Conservation (phyloP, 2,329 filamentous ascomycete genomes). For the Calonectria pseudoreteaudii region DNA sequence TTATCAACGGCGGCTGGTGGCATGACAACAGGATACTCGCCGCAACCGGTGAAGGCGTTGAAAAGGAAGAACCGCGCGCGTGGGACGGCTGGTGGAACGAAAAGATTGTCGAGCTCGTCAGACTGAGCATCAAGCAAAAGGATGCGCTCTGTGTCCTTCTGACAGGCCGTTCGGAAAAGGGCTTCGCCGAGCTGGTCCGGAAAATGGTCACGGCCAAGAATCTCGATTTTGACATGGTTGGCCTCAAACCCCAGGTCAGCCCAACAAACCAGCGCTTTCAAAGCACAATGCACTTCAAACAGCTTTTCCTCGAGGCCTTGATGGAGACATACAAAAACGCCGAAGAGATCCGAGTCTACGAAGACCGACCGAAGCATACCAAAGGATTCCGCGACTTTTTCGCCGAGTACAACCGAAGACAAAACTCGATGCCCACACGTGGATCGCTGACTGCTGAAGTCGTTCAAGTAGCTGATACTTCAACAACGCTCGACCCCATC, state of each 20-base stretch:
- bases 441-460: slow-evolving; percentile 82
- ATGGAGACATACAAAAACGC: slow-evolving; percentile 88
- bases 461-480: slow-evolving; percentile 84
- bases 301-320: slow-evolving; percentile 81
- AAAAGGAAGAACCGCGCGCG: slow-evolving; percentile 82
- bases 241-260: slow-evolving; percentile 86
- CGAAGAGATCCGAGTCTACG: slow-evolving; percentile 83
- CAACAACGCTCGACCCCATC: slow-evolving; percentile 80
- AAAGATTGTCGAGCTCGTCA: slow-evolving; percentile 83
- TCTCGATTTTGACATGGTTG: slow-evolving; percentile 88
- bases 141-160: slow-evolving; percentile 88
- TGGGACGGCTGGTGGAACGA: slow-evolving; percentile 99
- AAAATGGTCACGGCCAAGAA: slow-evolving; percentile 82
- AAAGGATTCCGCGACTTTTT: slow-evolving; percentile 90
- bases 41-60: slow-evolving; percentile 85
- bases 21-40: slow-evolving; percentile 89
- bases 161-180: slow-evolving; percentile 84
- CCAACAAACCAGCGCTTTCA: slow-evolving; percentile 83
- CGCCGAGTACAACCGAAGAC: slow-evolving; percentile 75
- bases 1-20: slow-evolving; percentile 95
- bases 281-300: slow-evolving; percentile 93
- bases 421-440: slow-evolving; percentile 63
- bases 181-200: slow-evolving; percentile 83
- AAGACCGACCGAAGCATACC: slow-evolving; percentile 75
- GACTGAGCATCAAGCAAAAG: slow-evolving; percentile 83